A percentile compares a stretch with the other conserved stretches of the same genome.
Conservation (phyloP, 805 yeast species). For the Yarrowia keelungensis region DNA sequence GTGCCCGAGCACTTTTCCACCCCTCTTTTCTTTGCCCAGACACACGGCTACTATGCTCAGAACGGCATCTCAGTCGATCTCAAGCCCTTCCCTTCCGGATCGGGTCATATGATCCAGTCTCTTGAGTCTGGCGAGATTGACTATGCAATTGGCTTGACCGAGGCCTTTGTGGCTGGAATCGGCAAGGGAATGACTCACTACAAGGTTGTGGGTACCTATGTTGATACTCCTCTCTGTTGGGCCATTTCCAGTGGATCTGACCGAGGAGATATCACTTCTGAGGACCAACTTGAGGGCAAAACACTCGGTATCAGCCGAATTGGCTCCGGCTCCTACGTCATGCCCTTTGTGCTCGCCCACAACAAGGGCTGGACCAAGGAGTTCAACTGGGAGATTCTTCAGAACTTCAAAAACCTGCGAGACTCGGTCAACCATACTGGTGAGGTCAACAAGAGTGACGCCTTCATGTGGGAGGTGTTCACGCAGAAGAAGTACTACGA, state of each 20-base stretch:
- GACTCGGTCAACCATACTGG: conserved; percentile 72
- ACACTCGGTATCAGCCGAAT: conserved; percentile 82
- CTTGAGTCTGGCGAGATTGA: conserved; percentile 52
- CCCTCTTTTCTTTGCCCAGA: conserved; percentile 75
- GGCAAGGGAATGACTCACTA: conserved; percentile 72
- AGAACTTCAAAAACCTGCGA: conserved; percentile 76
- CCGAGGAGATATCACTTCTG: conserved; percentile 61
- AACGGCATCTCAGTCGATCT: conserved; percentile 62
- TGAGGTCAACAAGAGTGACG: conserved; percentile 64
- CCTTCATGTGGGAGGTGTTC: conserved; percentile 96
- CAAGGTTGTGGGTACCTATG: conserved; percentile 80
- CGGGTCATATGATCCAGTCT: conserved; percentile 83
- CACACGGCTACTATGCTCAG: conserved; percentile 61
- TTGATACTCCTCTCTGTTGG: conserved; percentile 88
- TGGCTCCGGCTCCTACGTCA: conserved; percentile 91
- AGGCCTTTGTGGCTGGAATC: conserved; percentile 84
- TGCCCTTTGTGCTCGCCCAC: conserved; percentile 83
- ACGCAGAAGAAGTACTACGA: conserved; percentile 88
- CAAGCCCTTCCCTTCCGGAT: conserved; percentile 80
- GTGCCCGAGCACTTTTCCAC: conserved; percentile 94
- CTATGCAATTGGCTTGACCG: conserved; percentile 87
- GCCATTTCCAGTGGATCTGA: conserved; percentile 78
- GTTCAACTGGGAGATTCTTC: conserved; percentile 61
- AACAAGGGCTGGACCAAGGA: conserved; percentile 57
- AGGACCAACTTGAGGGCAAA: conserved; percentile 63